Percentiles rank a stretch among this genome's conserved stretches.
Conservation (phyloP, 2,329 filamentous ascomycete genomes). For the Corniculantispora saksenae region DNA sequence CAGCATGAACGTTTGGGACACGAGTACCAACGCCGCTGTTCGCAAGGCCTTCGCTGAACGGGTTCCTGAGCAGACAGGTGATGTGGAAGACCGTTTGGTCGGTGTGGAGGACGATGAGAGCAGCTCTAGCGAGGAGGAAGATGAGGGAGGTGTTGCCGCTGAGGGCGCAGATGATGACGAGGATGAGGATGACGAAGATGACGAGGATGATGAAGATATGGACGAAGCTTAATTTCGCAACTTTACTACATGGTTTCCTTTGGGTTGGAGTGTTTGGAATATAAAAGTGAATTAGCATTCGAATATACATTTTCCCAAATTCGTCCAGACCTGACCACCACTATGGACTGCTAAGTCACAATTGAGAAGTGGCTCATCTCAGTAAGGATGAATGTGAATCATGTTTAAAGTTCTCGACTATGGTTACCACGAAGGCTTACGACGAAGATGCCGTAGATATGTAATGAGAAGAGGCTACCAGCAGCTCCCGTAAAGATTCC, state of each 20-base stretch:
- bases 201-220: slow-evolving; percentile 57
- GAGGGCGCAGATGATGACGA: slow-evolving; percentile 54
- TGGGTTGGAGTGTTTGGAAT: slow-evolving; percentile 11
- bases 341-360: too few relatives aligned
- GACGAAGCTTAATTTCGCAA: slow-evolving; percentile 5
- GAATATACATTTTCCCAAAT: slow-evolving; percentile 6
- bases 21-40: slow-evolving; percentile 86
- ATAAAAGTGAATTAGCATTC: slow-evolving; percentile 17
- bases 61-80: slow-evolving; percentile 56
- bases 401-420: too few relatives aligned
- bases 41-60: slow-evolving; percentile 77
- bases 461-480: too few relatives aligned
- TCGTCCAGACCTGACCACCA: background rate
- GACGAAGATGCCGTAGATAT: too few relatives aligned
- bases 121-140: slow-evolving; percentile 64
- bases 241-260: background rate
- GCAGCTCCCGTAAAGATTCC: too few relatives aligned
- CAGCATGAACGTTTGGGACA: slow-evolving; percentile 92
- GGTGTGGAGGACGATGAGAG: slow-evolving; percentile 69
- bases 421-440: too few relatives aligned
- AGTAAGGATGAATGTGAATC: too few relatives aligned
- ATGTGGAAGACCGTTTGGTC: slow-evolving; percentile 74
- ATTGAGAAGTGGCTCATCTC: too few relatives aligned
- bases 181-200: slow-evolving; percentile 41
- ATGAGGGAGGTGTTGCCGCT: slow-evolving; percentile 45